Evolutionary conservation across 257 asterid genomes (phyloP).

Genomic region (Hygrophila difformis): DNA sequence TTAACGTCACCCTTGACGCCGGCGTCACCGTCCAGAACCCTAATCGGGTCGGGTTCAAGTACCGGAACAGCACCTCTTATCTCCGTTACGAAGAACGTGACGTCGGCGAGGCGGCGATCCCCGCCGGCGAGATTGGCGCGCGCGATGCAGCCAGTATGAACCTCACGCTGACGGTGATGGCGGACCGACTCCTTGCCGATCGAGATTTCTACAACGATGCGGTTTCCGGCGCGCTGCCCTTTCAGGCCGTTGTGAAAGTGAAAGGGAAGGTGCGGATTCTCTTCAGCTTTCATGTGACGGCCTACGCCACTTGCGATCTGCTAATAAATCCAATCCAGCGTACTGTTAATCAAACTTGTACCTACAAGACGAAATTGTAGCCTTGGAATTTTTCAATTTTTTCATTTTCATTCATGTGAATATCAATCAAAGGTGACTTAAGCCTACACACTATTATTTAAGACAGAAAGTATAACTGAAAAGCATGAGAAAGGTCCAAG

Average conservation of each 20-base stretch:
- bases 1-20: conserved; percentile 33
- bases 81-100: conserved; percentile 38
- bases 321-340: conserved; percentile 20
- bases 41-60: conserved; percentile 43
- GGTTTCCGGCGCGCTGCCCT: conserved; percentile 30
- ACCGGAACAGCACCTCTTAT: conserved; percentile 27
- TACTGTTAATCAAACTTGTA: conserved; percentile 33
- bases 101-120: conserved; percentile 48
- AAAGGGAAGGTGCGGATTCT: conserved; percentile 36
- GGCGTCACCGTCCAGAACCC: conserved; percentile 37
- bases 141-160: conserved; percentile 19
- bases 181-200: conserved; percentile 43
- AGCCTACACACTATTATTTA: no score
- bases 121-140: conserved; percentile 35
- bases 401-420: no score
- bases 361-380: conserved; percentile 44
- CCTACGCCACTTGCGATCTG: conserved; percentile 40
- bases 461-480: no score
- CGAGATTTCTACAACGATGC: conserved; percentile 24
- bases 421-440: no score
- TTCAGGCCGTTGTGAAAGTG: conserved; percentile 27
- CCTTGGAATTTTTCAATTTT: no score
- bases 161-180: conserved; percentile 40
- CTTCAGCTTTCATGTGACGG: conserved; percentile 29
- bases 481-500: no score